phyloP scores from a whole-genome alignment of 225 moss, liverwort and hornwort species.

The Asterella californica region DNA sequence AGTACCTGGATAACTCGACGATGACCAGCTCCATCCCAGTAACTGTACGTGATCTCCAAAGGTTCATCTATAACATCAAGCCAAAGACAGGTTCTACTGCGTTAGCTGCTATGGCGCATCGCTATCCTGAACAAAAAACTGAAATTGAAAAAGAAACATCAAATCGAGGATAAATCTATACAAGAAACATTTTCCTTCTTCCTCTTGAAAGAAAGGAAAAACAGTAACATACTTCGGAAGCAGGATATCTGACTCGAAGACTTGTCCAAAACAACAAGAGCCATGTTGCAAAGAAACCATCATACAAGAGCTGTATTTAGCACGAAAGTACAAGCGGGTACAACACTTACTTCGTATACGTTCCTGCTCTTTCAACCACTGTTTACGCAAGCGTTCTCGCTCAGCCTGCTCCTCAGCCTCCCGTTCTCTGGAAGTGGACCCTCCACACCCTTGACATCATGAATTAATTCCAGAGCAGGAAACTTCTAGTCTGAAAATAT shows the following conservation, averaged over 20 bases:
- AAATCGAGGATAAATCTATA: no score
- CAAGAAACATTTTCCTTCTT: no score
- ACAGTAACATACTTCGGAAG: no score
- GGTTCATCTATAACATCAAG: conserved; percentile 66
- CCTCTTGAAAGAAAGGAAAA: no score
- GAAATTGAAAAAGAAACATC: no score
- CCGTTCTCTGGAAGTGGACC: conserved; percentile 98
- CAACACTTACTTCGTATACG: conserved; percentile 69
- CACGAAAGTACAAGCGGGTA: neutral
- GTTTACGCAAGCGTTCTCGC: conserved; percentile 81
- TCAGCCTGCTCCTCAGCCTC: conserved; percentile 99
- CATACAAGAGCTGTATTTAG: neutral
- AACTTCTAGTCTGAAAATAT: neutral
- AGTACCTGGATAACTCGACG: conserved; percentile 92
- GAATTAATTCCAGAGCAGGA: conserved; percentile 37
- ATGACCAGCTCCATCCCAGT: conserved; percentile 99
- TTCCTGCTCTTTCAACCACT: conserved; percentile 89
- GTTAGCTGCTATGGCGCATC: no score
- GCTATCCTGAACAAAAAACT: no score
- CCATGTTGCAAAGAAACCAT: neutral
- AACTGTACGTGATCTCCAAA: conserved; percentile 98
- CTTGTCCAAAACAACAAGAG: no score
- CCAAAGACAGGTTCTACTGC: neutral
- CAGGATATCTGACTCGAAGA: no score
- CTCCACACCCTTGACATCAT: conserved; percentile 99